Percentiles rank a stretch among this genome's conserved stretches.
These are phyloP conservation scores for Lathyrus sativus DNA, from an alignment of 306 rosid genomes.

Conservation along the genomic window DNA sequence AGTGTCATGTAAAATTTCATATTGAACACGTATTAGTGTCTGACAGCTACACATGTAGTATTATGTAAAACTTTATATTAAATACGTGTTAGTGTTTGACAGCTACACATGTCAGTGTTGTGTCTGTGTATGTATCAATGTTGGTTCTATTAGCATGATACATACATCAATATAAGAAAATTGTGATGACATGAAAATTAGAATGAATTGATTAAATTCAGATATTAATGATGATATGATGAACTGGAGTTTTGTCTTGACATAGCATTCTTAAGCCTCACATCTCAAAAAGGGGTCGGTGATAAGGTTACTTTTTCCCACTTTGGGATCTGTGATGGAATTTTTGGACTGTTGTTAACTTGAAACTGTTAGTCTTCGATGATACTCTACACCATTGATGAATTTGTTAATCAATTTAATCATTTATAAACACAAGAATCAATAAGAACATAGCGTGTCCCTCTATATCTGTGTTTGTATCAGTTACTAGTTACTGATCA, in stretches of 20 bases:
- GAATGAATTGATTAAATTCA: background rate
- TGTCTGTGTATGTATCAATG: background rate
- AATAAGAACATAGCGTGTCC: slow-evolving; percentile 33
- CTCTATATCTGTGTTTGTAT: background rate
- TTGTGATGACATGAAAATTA: background rate
- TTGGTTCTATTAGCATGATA: background rate
- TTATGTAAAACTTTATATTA: too few relatives aligned
- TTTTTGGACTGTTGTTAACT: slow-evolving; percentile 37
- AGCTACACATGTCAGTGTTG: too few relatives aligned
- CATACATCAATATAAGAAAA: background rate
- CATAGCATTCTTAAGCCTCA: slow-evolving; percentile 18
- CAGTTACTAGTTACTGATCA: slow-evolving; percentile 48
- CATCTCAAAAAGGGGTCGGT: slow-evolving; percentile 16
- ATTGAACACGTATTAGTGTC: too few relatives aligned
- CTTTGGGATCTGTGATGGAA: slow-evolving; percentile 49
- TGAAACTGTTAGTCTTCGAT: slow-evolving; percentile 36
- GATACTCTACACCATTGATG: slow-evolving; percentile 42
- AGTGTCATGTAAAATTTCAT: too few relatives aligned
- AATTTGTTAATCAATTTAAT: slow-evolving; percentile 43
- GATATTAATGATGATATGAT: slow-evolving; percentile 7
- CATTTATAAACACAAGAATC: slow-evolving; percentile 21
- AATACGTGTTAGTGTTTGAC: too few relatives aligned
- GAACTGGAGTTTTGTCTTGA: slow-evolving; percentile 4
- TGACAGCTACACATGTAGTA: too few relatives aligned
- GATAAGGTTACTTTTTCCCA: slow-evolving; percentile 16